A percentile compares a stretch with the other conserved stretches of the same genome.
Conservation (phyloP, 306 rosid genomes). For the Gastrolobium bilobum region DNA sequence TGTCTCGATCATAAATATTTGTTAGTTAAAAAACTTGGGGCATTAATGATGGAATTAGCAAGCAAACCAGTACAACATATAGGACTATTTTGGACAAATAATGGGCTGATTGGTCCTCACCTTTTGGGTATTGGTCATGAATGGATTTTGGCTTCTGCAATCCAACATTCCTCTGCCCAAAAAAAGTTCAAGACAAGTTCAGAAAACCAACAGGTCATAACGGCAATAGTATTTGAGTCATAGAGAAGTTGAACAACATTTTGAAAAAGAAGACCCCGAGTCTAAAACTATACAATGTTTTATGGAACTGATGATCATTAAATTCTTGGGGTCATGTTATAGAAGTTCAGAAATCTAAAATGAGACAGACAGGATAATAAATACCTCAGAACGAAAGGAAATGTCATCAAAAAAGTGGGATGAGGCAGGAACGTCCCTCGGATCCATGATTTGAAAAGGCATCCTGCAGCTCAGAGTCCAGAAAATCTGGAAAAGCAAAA, state of each 20-base stretch:
- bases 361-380: slow-evolving; percentile 17
- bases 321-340: slow-evolving; percentile 6
- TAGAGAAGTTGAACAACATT: not conserved
- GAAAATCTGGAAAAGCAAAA: slow-evolving; percentile 34
- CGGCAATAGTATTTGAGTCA: slow-evolving; percentile 21
- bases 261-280: slow-evolving; percentile 14
- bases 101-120: slow-evolving; percentile 51
- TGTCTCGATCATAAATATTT: not conserved
- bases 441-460: slow-evolving; percentile 78
- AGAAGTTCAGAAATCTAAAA: slow-evolving; percentile 8
- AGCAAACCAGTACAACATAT: slow-evolving; percentile 23
- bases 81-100: not conserved
- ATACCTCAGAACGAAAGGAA: slow-evolving; percentile 64
- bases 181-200: slow-evolving; percentile 47
- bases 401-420: slow-evolving; percentile 64
- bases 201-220: slow-evolving; percentile 44
- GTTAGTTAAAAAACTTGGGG: slow-evolving; percentile 18
- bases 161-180: slow-evolving; percentile 63
- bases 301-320: slow-evolving; percentile 28
- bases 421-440: slow-evolving; percentile 67
- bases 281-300: slow-evolving; percentile 7
- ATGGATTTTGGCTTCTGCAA: slow-evolving; percentile 55
- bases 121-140: slow-evolving; percentile 57
- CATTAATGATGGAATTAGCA: not conserved
- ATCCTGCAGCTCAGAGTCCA: slow-evolving; percentile 56